Base-by-base conservation (phyloP, 2,329 filamentous ascomycete species). In the Pseudopyrenochaeta lycopersici region DNA sequence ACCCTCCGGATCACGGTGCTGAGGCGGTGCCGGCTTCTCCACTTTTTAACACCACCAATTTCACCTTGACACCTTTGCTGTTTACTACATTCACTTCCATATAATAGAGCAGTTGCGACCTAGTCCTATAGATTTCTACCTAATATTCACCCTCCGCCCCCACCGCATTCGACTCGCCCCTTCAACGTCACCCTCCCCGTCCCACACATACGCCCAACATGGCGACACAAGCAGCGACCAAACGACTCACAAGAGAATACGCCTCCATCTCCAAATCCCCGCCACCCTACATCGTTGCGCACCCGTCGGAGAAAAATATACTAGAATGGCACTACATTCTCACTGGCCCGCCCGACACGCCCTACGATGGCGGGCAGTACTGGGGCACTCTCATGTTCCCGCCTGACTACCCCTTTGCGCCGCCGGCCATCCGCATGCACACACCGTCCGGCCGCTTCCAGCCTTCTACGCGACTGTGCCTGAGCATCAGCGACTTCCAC, bases 341-440 rank as follows among this genome's bases (percentile, higher is more conserved):
- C 63, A 97, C 93, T 32, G 95, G 95, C 1, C 94, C 95, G 30
- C 92, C 96, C 56, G 87, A 93, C 55, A 99, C 95, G 0, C 94
- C 95, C 1, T 99, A 99, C 76, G 87, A 96, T 68, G 88, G 89
- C 71, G 95, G 95, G 40, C 95, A 99, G 77, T 99, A 98, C 81
- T 99, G 95, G 95, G 95, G 95, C 42, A 97, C 94, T 1, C 84
- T 99, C 45, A 88, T 96, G 62, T 99, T 99, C 77, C 95, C 95
- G 14, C 86, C 93, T 7, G 93, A 97, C 81, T 99, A 99, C 75
- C 95, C 95, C 21, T 99, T 97, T 77, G 94, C 93, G 11, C 95
- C 95, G 29, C 95, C 95, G 4, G 92, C 95, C 2, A 99, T 99
- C 77, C 92, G 94, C 72, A 99, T 99, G 95, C 95, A 98, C 82